phyloP scores from a whole-genome alignment of 2,329 filamentous ascomycete genomes.

The Xylaria sp. region DNA sequence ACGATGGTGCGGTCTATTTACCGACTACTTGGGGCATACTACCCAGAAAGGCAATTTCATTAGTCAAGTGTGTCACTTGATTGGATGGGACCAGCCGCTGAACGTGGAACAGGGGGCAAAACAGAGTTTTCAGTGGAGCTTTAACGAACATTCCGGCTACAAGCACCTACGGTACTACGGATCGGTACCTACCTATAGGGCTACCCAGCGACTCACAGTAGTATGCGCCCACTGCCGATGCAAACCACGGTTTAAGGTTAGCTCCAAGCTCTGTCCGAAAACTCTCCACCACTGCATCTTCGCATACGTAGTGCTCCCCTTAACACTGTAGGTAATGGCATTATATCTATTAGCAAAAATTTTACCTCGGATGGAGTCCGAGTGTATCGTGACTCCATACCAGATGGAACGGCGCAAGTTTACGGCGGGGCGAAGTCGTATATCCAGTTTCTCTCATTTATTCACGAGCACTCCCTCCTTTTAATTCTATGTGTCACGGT shows the following conservation, averaged over 20 bases:
- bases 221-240: background rate
- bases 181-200: background rate
- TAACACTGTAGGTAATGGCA: background rate
- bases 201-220: background rate
- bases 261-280: background rate
- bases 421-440: conserved; percentile 4
- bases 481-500: conserved; percentile 27
- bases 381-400: conserved; percentile 21
- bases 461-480: conserved; percentile 5
- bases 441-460: conserved; percentile 18
- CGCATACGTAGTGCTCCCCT: conserved; percentile 3
- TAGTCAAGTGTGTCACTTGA: conserved; percentile 33
- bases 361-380: conserved; percentile 23
- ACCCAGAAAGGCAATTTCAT: conserved; percentile 28
- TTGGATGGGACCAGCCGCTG: conserved; percentile 27
- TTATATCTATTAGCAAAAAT: background rate
- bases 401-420: conserved; percentile 5
- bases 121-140: conserved; percentile 32
- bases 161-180: background rate
- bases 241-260: conserved; percentile 7
- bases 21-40: conserved; percentile 10
- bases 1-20: background rate
- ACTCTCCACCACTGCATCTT: conserved; percentile 11
- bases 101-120: conserved; percentile 12
- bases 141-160: background rate